Percentiles rank a stretch among this genome's conserved stretches.
Conservation (phyloP, 352 stramenopile species). For the Globisporangium canariense region DNA sequence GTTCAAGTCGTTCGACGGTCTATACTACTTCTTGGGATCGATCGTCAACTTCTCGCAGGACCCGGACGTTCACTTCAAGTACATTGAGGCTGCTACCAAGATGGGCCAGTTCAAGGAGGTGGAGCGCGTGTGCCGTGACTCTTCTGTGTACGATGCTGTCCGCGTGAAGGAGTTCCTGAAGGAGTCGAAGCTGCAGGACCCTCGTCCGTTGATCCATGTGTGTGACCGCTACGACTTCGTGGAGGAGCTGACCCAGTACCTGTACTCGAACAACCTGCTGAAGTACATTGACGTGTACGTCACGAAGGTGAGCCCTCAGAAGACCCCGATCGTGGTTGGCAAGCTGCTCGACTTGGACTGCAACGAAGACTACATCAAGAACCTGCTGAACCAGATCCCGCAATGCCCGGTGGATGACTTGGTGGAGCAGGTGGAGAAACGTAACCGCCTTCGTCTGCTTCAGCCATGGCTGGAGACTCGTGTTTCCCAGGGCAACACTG, state of each 20-base stretch:
- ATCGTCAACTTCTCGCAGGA: constrained; percentile 99
- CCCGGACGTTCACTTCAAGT: constrained; percentile 99
- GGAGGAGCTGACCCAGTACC: constrained; percentile 99
- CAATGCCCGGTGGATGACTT: constrained; percentile 96
- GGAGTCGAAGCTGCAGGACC: constrained; percentile 98
- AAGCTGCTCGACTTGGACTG: constrained; percentile 98
- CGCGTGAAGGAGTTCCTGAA: constrained; percentile 99
- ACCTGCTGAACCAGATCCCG: constrained; percentile 97
- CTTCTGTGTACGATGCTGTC: constrained; percentile 98
- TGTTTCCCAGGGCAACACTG: constrained; percentile 98
- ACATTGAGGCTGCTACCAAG: constrained; percentile 99
- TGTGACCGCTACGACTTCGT: constrained; percentile 99
- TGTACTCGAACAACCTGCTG: constrained; percentile 99
- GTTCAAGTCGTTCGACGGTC: constrained; percentile 97
- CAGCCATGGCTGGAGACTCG: constrained; percentile 99
- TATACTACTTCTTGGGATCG: constrained; percentile 99
- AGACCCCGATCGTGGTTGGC: constrained; percentile 98
- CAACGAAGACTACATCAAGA: constrained; percentile 99
- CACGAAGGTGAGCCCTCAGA: constrained; percentile 96
- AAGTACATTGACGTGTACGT: constrained; percentile 99
- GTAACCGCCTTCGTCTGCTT: constrained; percentile 98
- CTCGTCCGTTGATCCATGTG: constrained; percentile 98
- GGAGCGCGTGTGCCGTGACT: constrained; percentile 99
- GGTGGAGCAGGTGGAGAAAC: constrained; percentile 98
- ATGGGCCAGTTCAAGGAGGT: constrained; percentile 99